Base-by-base conservation (phyloP, 768 basidiomycete genomes). In the Chalciporus sphaerocephalus region DNA sequence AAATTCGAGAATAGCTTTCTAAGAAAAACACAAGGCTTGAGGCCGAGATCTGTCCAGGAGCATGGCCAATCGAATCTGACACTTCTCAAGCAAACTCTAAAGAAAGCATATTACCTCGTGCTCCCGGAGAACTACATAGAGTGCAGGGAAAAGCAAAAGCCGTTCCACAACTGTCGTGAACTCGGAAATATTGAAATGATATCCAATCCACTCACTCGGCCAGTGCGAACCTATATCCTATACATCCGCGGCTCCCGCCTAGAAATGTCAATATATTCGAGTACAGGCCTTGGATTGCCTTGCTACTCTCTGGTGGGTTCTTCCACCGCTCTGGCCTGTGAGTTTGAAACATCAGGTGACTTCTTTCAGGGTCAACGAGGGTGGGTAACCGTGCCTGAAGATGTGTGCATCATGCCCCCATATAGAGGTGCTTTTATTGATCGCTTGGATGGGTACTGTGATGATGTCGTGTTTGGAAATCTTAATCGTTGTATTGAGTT, bases 391-490 rank as follows among this genome's bases (percentile, higher is more conserved):
- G 41, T 66, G 76, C 68, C 76, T 69, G 69, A 87, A 87, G 50
- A 65, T 67, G 33, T 69, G 58, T n/a, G 83, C 82, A 57, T 89
- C 83, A 21, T 69, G 69, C 12, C 87, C 86, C 80, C 84, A 90
- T 16, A 83, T 64, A 24, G 64, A 66, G 41, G 46, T 45, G 50
- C 68, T 70, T 55, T 75, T 74, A 62, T 89, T 85, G 57, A 83
- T 71, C 1, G 78, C 74, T 51, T 75, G 71, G 38, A 82, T 77
- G 6, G 80, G 78, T 39, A 87, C 70, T 2, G 75, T 75, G 57
- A 86, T 71, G 50, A 75, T 74, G 52, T 83, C 79, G 38, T 79
- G 72, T 53, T 69, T 68, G 42, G 69, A 57, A 35, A 79, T 57
- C 46, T 59, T 64, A 48, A 79, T 67, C 41, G 52, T 54, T n/a